These are phyloP conservation scores for Groenewaldozyma auringiensis DNA, from an alignment of 1,139 yeast genomes.

Conservation along the genomic window DNA sequence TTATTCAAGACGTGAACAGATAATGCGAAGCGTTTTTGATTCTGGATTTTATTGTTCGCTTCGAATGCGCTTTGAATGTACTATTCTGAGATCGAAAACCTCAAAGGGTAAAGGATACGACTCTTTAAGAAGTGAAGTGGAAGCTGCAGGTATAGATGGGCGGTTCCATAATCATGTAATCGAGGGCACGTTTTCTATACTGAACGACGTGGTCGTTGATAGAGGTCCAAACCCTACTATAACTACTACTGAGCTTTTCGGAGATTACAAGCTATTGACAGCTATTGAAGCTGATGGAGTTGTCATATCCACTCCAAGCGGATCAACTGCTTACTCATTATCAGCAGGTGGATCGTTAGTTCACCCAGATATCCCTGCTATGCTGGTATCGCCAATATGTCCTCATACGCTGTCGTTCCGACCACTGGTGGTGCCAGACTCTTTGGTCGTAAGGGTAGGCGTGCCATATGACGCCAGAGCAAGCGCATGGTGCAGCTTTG, in stretches of 20 bases:
- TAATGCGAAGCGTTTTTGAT: slow-evolving; percentile 48
- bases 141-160: slow-evolving; percentile 25
- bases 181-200: slow-evolving; percentile 46
- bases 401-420: slow-evolving; percentile 79
- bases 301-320: slow-evolving; percentile 80
- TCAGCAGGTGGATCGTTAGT: slow-evolving; percentile 85
- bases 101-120: slow-evolving; percentile 19
- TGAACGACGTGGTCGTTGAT: slow-evolving; percentile 80
- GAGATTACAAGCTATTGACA: slow-evolving; percentile 68
- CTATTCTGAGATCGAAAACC: slow-evolving; percentile 42
- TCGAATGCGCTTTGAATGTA: slow-evolving; percentile 73
- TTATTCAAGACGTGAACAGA: slow-evolving; percentile 45
- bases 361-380: slow-evolving; percentile 79
- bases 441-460: slow-evolving; percentile 57
- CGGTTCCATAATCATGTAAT: slow-evolving; percentile 30
- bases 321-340: slow-evolving; percentile 83
- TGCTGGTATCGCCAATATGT: slow-evolving; percentile 74
- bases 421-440: slow-evolving; percentile 71
- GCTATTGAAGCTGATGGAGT: slow-evolving; percentile 87
- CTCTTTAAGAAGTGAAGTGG: slow-evolving; percentile 30
- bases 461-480: slow-evolving; percentile 60
- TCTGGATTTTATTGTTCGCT: slow-evolving; percentile 61
- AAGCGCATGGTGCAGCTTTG: slow-evolving; percentile 76
- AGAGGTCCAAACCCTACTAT: slow-evolving; percentile 79
- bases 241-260: slow-evolving; percentile 67